Conservation (phyloP, 169 alveolate genomes). For the Plasmodium inui region DNA sequence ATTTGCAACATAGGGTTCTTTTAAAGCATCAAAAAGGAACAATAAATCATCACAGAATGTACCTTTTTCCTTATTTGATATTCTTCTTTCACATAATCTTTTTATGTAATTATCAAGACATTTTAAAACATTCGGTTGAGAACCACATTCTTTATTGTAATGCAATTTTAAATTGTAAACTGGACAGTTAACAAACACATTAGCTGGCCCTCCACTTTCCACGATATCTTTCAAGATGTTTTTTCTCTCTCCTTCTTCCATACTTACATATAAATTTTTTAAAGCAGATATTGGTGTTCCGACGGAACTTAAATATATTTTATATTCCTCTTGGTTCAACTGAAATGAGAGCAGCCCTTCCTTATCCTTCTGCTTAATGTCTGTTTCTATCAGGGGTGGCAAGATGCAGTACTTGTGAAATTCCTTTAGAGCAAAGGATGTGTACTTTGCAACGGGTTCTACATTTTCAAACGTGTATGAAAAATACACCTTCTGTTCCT, state of each 20-base stretch:
- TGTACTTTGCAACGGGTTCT: slow-evolving; percentile 45
- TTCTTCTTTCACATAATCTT: slow-evolving; percentile 6
- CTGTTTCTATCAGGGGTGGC: slow-evolving; percentile 44
- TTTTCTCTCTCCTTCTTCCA: slow-evolving; percentile 32
- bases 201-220: background rate
- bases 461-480: background rate
- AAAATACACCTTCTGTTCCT: slow-evolving; percentile 24
- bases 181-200: slow-evolving; percentile 14
- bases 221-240: background rate
- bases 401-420: slow-evolving; percentile 44
- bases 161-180: slow-evolving; percentile 23
- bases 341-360: slow-evolving; percentile 8
- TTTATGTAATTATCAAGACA: slow-evolving; percentile 42
- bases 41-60: slow-evolving; percentile 34
- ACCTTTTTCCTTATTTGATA: background rate
- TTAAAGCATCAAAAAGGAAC: slow-evolving; percentile 35
- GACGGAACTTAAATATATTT: slow-evolving; percentile 17
- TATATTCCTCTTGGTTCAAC: slow-evolving; percentile 38
- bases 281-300: slow-evolving; percentile 38
- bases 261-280: slow-evolving; percentile 11
- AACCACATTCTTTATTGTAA: slow-evolving; percentile 26
- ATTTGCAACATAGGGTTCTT: background rate
- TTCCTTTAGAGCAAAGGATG: slow-evolving; percentile 31
- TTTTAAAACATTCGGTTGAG: slow-evolving; percentile 6
- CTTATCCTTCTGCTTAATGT: background rate